Evolutionary conservation across 2,329 filamentous ascomycete species (phyloP).

Genomic region (Orbilia javanica): DNA sequence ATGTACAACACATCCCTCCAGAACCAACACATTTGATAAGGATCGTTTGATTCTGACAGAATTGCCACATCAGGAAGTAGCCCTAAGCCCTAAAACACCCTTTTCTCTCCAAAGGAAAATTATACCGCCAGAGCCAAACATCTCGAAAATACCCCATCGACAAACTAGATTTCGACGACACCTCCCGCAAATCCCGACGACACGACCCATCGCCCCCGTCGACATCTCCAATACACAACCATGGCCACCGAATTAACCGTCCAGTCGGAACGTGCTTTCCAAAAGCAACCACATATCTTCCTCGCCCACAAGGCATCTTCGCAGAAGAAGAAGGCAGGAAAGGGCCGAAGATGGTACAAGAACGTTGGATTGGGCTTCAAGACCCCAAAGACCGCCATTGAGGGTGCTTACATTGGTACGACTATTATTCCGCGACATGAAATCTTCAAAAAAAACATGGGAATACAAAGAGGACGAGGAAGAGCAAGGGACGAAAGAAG

Average conservation of each 20-base stretch:
- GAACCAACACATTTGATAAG: conserved; percentile 13
- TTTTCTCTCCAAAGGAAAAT: conserved; percentile 24
- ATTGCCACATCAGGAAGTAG: conserved; percentile 2
- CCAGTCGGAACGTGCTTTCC: conserved; percentile 99
- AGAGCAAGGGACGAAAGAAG: neutral
- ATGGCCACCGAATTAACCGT: conserved; percentile 99
- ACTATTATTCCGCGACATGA: conserved; percentile 36
- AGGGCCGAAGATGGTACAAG: conserved; percentile 99
- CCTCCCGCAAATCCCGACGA: neutral
- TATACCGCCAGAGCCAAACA: conserved; percentile 30
- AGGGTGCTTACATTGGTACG: conserved; percentile 95
- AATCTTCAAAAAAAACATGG: neutral
- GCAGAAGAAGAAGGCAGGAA: conserved; percentile 85
- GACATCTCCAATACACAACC: conserved; percentile 68
- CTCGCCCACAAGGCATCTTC: conserved; percentile 94
- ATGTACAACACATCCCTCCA: neutral
- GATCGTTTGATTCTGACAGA: neutral
- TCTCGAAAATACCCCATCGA: conserved; percentile 52
- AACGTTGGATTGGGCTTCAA: conserved; percentile 99
- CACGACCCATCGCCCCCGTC: conserved; percentile 59
- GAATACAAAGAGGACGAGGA: conserved; percentile 22
- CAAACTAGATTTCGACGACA: conserved; percentile 38
- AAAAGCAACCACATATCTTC: conserved; percentile 99
- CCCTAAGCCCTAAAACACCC: conserved; percentile 50
- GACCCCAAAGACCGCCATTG: conserved; percentile 98